Evolutionary conservation across 176 grass and related monocot genomes (phyloP).

Genomic region (Oryza coarctata): DNA sequence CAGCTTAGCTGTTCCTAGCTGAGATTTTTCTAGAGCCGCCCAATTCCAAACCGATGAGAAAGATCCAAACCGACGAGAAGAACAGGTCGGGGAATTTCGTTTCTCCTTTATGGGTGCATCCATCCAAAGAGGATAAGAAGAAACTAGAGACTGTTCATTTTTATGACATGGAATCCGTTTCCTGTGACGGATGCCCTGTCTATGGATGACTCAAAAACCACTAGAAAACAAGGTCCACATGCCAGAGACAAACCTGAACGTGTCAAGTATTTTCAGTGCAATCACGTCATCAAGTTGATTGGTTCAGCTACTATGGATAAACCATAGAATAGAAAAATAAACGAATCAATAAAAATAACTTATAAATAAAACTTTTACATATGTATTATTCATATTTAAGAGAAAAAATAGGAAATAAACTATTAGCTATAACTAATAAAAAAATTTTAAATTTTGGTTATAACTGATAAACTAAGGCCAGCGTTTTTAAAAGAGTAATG

Average conservation of each 20-base stretch:
- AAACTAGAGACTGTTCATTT: not conserved
- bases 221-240: not conserved
- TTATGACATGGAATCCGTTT: not conserved
- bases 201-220: not conserved
- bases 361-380: too few species aligned
- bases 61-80: constrained; percentile 13
- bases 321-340: too few species aligned
- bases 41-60: not conserved
- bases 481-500: not conserved
- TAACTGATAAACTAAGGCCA: too few species aligned
- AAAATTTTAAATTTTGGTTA: too few species aligned
- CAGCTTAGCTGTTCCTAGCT: not conserved
- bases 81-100: constrained; percentile 1
- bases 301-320: too few species aligned
- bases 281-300: not conserved
- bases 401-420: too few species aligned
- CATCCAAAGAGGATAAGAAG: constrained; percentile 34
- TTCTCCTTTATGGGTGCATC: not conserved
- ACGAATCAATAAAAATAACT: too few species aligned
- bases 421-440: too few species aligned
- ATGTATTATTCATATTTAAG: too few species aligned
- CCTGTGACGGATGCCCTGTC: not conserved
- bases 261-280: not conserved
- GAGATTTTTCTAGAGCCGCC: not conserved
- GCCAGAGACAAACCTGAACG: not conserved